phyloP scores from a whole-genome alignment of 441 rosid genomes.

The Rhodomyrtus psidioides region DNA sequence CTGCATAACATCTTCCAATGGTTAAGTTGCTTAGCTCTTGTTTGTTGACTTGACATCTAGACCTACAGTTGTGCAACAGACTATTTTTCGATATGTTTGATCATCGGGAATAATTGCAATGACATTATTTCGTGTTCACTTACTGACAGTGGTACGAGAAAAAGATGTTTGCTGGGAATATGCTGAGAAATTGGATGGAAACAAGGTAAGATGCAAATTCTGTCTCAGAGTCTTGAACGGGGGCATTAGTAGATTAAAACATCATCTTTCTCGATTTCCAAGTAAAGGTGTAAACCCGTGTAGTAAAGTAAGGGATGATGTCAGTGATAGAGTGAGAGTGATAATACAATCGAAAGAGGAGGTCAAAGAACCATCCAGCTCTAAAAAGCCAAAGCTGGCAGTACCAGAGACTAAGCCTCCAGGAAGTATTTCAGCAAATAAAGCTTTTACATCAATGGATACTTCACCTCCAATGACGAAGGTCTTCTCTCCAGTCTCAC shows the following conservation, averaged over 20 bases:
- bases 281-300: conserved; percentile 94
- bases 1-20: background rate
- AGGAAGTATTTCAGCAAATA: conserved; percentile 17
- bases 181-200: conserved; percentile 84
- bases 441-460: conserved; percentile 25
- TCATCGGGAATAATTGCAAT: background rate
- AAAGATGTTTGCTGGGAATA: conserved; percentile 90
- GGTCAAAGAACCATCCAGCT: conserved; percentile 31
- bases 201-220: conserved; percentile 76
- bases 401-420: conserved; percentile 34
- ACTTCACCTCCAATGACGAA: conserved; percentile 24
- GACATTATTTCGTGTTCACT: background rate
- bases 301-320: conserved; percentile 76
- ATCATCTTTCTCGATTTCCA: conserved; percentile 77
- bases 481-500: conserved; percentile 31
- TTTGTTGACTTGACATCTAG: background rate
- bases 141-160: conserved; percentile 76
- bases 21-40: background rate
- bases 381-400: conserved; percentile 33
- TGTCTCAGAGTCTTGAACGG: conserved; percentile 69
- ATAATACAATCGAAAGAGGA: conserved; percentile 59
- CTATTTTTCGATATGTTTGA: background rate
- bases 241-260: conserved; percentile 84
- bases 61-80: background rate
- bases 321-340: conserved; percentile 59